A percentile compares a stretch with the other conserved stretches of the same genome.
These are phyloP conservation scores for Hypomyces rosellus DNA, from an alignment of 2,329 filamentous ascomycete genomes.

Conservation along the genomic window DNA sequence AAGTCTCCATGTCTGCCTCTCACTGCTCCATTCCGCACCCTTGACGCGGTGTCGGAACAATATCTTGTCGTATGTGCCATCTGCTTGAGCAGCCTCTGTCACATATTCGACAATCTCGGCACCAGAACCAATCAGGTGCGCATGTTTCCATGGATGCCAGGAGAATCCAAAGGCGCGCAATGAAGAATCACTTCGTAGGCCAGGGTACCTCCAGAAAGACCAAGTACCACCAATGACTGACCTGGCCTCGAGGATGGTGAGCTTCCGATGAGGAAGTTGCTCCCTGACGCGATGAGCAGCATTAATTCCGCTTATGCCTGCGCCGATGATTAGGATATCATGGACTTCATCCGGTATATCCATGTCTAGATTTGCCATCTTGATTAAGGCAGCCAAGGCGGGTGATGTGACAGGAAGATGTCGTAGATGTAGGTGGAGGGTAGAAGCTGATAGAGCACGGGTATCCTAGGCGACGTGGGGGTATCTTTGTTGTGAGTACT, in stretches of 20 bases:
- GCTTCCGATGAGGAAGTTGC: conserved; percentile 48
- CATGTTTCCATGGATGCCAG: conserved; percentile 64
- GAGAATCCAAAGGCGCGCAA: conserved; percentile 58
- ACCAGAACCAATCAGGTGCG: conserved; percentile 45
- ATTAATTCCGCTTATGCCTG: conserved; percentile 71
- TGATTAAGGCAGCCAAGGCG: too few relatives aligned
- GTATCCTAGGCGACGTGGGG: too few relatives aligned
- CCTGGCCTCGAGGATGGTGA: conserved; percentile 62
- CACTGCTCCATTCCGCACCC: conserved; percentile 47
- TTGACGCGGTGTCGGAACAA: conserved; percentile 43
- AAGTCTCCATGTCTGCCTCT: conserved; percentile 50
- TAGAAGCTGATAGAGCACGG: too few relatives aligned
- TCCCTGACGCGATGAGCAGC: conserved; percentile 60
- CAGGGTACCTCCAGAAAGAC: conserved; percentile 71
- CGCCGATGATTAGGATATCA: conserved; percentile 62
- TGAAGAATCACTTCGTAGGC: conserved; percentile 61
- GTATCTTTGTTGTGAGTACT: too few relatives aligned
- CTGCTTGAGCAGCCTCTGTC: conserved; percentile 40
- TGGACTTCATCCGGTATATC: conserved; percentile 10
- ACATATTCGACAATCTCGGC: conserved; percentile 49
- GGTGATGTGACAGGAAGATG: too few relatives aligned
- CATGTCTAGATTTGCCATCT: background rate
- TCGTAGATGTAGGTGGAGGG: too few relatives aligned
- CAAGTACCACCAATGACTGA: conserved; percentile 67
- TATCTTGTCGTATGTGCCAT: conserved; percentile 50